These are phyloP conservation scores for Phalaenopsis equestris DNA, from an alignment of 106 monocot genomes.

Conservation along the genomic window DNA sequence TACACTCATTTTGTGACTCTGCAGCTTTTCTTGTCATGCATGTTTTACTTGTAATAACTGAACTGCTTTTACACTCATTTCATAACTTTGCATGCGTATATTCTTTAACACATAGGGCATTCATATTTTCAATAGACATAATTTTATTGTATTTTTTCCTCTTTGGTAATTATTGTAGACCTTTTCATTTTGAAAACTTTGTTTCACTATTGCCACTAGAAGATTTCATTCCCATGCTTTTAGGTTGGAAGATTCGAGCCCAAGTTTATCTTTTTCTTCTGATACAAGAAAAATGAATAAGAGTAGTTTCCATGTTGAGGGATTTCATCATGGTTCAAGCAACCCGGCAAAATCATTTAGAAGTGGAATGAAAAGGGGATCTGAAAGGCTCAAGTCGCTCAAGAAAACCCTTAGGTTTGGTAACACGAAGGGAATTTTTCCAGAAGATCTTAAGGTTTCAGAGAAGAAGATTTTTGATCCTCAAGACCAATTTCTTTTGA, in stretches of 20 bases:
- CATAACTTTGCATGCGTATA: not conserved
- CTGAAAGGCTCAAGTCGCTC: conserved; percentile 55
- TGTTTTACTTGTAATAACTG: not conserved
- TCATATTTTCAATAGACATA: not conserved
- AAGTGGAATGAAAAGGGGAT: conserved; percentile 42
- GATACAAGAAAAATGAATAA: conserved; percentile 40
- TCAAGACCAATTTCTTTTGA: conserved; percentile 60
- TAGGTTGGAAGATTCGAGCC: conserved; percentile 77
- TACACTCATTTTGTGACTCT: not conserved
- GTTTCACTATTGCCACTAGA: not conserved
- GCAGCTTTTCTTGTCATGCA: not conserved
- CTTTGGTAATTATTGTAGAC: not conserved
- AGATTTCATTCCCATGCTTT: conserved; percentile 2
- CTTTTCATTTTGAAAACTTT: not conserved
- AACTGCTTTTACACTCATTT: not conserved
- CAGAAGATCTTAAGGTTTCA: conserved; percentile 64
- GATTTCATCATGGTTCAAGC: conserved; percentile 23
- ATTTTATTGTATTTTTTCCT: not conserved
- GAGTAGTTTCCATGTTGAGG: conserved; percentile 54
- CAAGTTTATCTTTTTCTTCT: conserved; percentile 33
- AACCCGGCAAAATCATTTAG: conserved; percentile 36
- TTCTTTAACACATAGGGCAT: not conserved
- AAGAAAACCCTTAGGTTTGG: conserved; percentile 54
- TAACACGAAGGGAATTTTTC: conserved; percentile 60
- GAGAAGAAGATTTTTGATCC: conserved; percentile 86